Percentiles rank a stretch among this genome's conserved stretches.
Conservation (phyloP, 495 filamentous ascomycete species). For the Penicillium cataractarum region DNA sequence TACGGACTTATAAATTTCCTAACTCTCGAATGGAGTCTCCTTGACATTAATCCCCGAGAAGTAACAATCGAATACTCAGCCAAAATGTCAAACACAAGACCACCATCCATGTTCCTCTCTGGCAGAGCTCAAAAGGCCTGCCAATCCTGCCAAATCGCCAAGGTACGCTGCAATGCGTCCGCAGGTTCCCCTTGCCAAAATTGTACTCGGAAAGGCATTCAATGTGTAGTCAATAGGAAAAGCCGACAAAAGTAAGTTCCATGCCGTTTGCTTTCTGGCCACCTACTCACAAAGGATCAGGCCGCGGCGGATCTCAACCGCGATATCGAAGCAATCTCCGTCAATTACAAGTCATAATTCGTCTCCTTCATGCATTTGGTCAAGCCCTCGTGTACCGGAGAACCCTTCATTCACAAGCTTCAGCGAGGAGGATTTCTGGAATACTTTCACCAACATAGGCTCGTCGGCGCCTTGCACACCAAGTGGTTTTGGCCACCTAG, state of each 20-base stretch:
- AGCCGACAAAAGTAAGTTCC: slow-evolving; percentile 7
- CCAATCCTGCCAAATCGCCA: slow-evolving; percentile 15
- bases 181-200: slow-evolving; percentile 19
- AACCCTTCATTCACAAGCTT: background rate
- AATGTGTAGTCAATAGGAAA: slow-evolving; percentile 12
- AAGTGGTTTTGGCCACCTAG: background rate
- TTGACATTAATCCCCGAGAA: background rate
- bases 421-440: slow-evolving; percentile 20
- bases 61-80: background rate
- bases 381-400: background rate
- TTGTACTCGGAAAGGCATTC: slow-evolving; percentile 12
- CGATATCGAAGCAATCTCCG: background rate
- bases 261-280: background rate
- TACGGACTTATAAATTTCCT: background rate
- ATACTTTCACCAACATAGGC: slow-evolving; percentile 20
- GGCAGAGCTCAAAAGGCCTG: slow-evolving; percentile 14
- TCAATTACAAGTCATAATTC: background rate
- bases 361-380: background rate
- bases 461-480: slow-evolving; percentile 5
- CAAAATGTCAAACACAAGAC: slow-evolving; percentile 5
- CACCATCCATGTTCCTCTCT: slow-evolving; percentile 3
- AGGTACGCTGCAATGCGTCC: slow-evolving; percentile 17
- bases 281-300: background rate
- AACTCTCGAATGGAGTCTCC: slow-evolving; percentile 1
- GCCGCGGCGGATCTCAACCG: background rate